These are phyloP conservation scores for Tolypocladium cylindrosporum DNA, from an alignment of 2,329 filamentous ascomycete species.

Conservation along the genomic window DNA sequence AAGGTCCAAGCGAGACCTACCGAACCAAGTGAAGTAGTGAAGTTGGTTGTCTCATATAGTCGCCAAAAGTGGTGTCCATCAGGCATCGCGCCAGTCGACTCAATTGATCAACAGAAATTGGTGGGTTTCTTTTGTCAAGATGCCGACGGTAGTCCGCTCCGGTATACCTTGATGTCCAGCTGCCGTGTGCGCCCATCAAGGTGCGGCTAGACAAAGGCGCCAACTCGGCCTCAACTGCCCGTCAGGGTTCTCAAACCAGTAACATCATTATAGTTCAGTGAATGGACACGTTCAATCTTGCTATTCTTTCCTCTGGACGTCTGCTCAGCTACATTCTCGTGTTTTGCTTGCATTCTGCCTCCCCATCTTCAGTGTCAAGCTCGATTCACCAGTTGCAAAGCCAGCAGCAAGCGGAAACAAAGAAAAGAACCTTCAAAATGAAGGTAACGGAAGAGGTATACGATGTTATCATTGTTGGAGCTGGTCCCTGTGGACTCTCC, in stretches of 20 bases:
- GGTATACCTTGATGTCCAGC: not conserved
- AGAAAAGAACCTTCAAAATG: not conserved
- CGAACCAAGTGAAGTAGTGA: too few relatives aligned
- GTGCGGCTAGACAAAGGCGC: not conserved
- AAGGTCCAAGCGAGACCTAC: too few relatives aligned
- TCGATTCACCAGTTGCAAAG: not conserved
- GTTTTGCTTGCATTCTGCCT: not conserved
- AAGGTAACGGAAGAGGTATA: conserved; percentile 27
- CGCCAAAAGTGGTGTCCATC: too few relatives aligned
- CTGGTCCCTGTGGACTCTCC: conserved; percentile 65
- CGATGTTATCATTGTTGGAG: conserved; percentile 65
- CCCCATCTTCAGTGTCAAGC: not conserved
- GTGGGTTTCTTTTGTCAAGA: not conserved
- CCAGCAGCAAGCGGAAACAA: not conserved
- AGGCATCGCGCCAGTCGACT: too few relatives aligned
- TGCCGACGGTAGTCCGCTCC: not conserved
- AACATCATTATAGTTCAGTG: not conserved
- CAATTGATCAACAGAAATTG: not conserved
- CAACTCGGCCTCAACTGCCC: not conserved
- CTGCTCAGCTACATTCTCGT: not conserved
- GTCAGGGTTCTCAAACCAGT: not conserved
- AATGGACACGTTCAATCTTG: not conserved
- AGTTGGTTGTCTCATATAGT: too few relatives aligned
- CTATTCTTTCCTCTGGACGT: not conserved
- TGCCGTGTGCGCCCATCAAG: not conserved